Conservation (phyloP, 2,329 filamentous ascomycete genomes). For the Colletotrichum tropicale region DNA sequence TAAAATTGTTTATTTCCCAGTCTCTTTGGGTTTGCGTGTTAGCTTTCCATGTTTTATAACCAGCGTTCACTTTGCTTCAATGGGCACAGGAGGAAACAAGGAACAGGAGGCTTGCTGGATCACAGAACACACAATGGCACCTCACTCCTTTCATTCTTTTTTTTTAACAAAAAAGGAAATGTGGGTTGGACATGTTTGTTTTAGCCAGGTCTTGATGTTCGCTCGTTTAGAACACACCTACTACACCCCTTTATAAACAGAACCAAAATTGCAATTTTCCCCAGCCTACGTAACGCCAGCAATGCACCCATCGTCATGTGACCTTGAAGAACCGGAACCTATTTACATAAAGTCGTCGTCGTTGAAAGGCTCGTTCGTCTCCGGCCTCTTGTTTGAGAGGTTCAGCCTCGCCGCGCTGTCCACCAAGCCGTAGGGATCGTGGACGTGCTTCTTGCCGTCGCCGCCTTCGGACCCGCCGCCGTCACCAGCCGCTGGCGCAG, state of each 20-base stretch:
- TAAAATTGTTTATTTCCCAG: background rate
- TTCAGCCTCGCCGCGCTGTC: slow-evolving; percentile 47
- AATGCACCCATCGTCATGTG: background rate
- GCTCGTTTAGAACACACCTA: background rate
- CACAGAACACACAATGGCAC: slow-evolving; percentile 13
- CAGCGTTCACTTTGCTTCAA: background rate
- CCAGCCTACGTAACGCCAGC: background rate
- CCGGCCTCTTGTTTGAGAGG: slow-evolving; percentile 26
- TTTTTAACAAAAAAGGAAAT: background rate
- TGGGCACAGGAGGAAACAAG: background rate
- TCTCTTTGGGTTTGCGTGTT: background rate
- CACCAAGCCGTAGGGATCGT: slow-evolving; percentile 42
- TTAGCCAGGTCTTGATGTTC: background rate
- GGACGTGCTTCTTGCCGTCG: slow-evolving; percentile 11
- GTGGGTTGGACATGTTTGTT: background rate
- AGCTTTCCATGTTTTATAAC: background rate
- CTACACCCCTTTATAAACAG: background rate
- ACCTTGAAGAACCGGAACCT: background rate
- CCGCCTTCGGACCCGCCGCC: slow-evolving; percentile 5
- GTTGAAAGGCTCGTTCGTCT: slow-evolving; percentile 33
- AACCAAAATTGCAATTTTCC: background rate
- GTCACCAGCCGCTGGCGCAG: slow-evolving; percentile 9
- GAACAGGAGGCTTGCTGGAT: background rate
- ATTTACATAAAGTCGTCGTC: slow-evolving; percentile 51
- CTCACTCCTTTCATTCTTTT: background rate